These are phyloP conservation scores for Huntiella bhutanensis DNA, from an alignment of 2,329 filamentous ascomycete genomes.

Conservation along the genomic window DNA sequence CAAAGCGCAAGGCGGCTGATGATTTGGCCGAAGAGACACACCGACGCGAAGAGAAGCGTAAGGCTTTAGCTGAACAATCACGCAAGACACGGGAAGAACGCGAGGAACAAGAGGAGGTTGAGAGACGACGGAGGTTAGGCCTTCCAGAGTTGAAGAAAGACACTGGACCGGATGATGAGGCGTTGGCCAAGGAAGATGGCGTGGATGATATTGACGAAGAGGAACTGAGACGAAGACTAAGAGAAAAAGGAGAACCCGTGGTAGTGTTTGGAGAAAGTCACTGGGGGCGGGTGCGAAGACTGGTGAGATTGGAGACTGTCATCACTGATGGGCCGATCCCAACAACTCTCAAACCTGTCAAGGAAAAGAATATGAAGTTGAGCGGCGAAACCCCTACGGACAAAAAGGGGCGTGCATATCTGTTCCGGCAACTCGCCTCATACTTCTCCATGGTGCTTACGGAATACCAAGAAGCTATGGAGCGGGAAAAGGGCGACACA, in stretches of 20 bases:
- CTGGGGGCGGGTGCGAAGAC: slow-evolving; percentile 47
- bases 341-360: slow-evolving; percentile 60
- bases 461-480: slow-evolving; percentile 69
- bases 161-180: slow-evolving; percentile 22
- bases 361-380: slow-evolving; percentile 80
- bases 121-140: slow-evolving; percentile 56
- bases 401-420: slow-evolving; percentile 43
- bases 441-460: slow-evolving; percentile 93
- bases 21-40: slow-evolving; percentile 54
- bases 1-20: slow-evolving; percentile 80
- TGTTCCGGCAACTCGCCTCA: slow-evolving; percentile 75
- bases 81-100: slow-evolving; percentile 48
- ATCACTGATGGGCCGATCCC: slow-evolving; percentile 65
- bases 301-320: slow-evolving; percentile 42
- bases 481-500: slow-evolving; percentile 42
- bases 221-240: slow-evolving; percentile 47
- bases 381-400: slow-evolving; percentile 42
- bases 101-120: slow-evolving; percentile 53
- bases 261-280: slow-evolving; percentile 69
- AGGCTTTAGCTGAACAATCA: slow-evolving; percentile 64
- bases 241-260: slow-evolving; percentile 53
- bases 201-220: slow-evolving; percentile 51
- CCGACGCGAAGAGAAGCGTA: slow-evolving; percentile 63
- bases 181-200: slow-evolving; percentile 15
- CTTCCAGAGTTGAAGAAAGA: slow-evolving; percentile 47